These are phyloP conservation scores for Kazachstania africana DNA, from an alignment of 805 yeast species.

Conservation along the genomic window DNA sequence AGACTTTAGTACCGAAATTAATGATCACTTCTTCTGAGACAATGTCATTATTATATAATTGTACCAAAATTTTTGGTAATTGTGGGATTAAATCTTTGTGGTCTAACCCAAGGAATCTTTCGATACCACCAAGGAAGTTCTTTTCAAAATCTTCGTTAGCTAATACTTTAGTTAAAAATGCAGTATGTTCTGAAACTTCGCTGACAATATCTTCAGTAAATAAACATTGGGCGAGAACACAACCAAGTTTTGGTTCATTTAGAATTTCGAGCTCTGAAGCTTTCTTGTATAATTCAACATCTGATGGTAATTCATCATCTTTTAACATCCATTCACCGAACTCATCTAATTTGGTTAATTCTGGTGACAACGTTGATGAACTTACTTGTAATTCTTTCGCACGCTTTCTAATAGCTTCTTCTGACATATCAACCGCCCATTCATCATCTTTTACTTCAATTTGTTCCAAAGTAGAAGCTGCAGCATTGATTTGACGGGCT, in stretches of 20 bases:
- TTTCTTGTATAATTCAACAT: constrained; percentile 86
- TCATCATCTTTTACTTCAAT: constrained; percentile 74
- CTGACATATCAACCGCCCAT: constrained; percentile 96
- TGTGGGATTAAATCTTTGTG: constrained; percentile 57
- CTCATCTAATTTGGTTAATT: constrained; percentile 45
- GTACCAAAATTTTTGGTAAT: constrained; percentile 73
- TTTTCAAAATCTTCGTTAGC: constrained; percentile 61
- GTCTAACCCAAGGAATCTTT: constrained; percentile 78
- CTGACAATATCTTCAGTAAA: constrained; percentile 67
- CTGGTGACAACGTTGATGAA: constrained; percentile 31
- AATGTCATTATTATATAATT: constrained; percentile 73
- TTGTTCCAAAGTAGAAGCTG: constrained; percentile 59
- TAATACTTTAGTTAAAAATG: constrained; percentile 64
- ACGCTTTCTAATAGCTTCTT: constrained; percentile 89
- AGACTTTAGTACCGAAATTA: constrained; percentile 79
- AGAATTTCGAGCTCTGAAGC: constrained; percentile 68
- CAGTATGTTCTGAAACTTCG: constrained; percentile 67
- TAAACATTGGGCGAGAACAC: constrained; percentile 83
- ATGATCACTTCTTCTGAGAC: constrained; percentile 70
- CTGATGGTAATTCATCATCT: constrained; percentile 53
- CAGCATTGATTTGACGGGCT: constrained; percentile 71
- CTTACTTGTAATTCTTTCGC: constrained; percentile 75
- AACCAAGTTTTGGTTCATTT: constrained; percentile 64
- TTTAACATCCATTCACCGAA: constrained; percentile 81
- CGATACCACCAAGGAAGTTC: constrained; percentile 91